Evolutionary conservation across 306 rosid genomes (phyloP).

Genomic region (Citrullus mucosospermus): DNA sequence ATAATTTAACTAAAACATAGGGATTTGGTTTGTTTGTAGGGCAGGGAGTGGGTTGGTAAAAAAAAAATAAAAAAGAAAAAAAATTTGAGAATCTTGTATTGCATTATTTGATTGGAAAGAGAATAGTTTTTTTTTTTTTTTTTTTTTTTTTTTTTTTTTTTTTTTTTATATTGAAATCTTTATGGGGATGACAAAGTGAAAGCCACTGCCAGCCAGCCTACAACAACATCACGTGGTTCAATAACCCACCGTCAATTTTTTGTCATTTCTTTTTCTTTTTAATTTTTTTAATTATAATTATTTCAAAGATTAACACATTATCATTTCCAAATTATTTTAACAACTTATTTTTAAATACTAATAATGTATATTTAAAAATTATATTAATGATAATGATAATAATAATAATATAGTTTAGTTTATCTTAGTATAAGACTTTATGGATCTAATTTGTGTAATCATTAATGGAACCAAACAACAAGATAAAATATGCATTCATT

Average conservation of each 20-base stretch:
- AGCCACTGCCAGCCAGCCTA: background rate
- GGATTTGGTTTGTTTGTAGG: too few species aligned
- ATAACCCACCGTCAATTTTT: background rate
- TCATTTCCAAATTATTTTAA: background rate
- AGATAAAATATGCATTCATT: background rate
- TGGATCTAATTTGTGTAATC: background rate
- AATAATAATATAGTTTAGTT: background rate
- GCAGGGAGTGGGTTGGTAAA: too few species aligned
- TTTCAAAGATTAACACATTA: background rate
- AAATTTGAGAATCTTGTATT: background rate
- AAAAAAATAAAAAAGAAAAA: too few species aligned
- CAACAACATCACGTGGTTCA: background rate
- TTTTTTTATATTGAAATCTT: conserved; percentile 4
- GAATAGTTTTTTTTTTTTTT: background rate
- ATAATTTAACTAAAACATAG: too few species aligned
- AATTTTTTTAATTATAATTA: background rate
- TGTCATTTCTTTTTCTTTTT: background rate
- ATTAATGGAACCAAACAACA: background rate
- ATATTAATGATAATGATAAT: too few species aligned
- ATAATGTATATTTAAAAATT: too few species aligned
- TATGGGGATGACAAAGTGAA: background rate
- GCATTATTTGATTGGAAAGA: background rate
- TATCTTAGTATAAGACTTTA: background rate
- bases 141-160: too few species aligned
- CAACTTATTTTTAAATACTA: background rate